phyloP scores from a whole-genome alignment of 805 yeast species.

The Kuraishia hungarica region DNA sequence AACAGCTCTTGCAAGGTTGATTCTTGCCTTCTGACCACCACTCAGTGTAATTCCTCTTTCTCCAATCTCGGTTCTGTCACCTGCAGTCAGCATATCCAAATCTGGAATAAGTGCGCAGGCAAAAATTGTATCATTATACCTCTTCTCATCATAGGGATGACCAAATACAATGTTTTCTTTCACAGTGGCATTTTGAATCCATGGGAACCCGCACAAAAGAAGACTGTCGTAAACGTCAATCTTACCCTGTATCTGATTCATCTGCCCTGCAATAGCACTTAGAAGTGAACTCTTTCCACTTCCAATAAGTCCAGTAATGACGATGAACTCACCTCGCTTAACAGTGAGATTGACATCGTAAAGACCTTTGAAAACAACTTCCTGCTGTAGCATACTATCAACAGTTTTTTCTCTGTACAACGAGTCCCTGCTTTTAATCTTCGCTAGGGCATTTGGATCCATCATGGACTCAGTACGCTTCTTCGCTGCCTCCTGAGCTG shows the following conservation, averaged over 20 bases:
- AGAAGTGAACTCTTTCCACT: slow-evolving; percentile 65
- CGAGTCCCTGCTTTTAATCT: slow-evolving; percentile 6
- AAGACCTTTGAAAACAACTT: slow-evolving; percentile 30
- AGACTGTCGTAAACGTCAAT: slow-evolving; percentile 41
- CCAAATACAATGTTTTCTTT: slow-evolving; percentile 47
- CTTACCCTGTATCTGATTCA: slow-evolving; percentile 41
- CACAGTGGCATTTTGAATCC: slow-evolving; percentile 43
- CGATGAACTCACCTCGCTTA: slow-evolving; percentile 59
- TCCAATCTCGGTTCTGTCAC: slow-evolving; percentile 47
- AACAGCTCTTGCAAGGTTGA: slow-evolving; percentile 62
- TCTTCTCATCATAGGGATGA: slow-evolving; percentile 29
- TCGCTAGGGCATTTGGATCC: neutral
- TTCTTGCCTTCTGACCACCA: slow-evolving; percentile 59
- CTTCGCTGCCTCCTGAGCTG: neutral
- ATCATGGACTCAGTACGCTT: neutral
- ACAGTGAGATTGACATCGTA: slow-evolving; percentile 42
- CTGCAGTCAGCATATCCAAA: slow-evolving; percentile 38
- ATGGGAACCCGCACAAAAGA: slow-evolving; percentile 43
- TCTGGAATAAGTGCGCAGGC: slow-evolving; percentile 45
- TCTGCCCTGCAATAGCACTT: slow-evolving; percentile 55
- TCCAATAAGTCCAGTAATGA: slow-evolving; percentile 74
- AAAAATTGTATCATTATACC: slow-evolving; percentile 32
- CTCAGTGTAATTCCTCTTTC: slow-evolving; percentile 54
- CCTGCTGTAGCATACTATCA: neutral
- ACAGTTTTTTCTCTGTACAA: too few species aligned